Conservation (phyloP, 805 yeast species). For the Cyberlindnera euphorbiae region DNA sequence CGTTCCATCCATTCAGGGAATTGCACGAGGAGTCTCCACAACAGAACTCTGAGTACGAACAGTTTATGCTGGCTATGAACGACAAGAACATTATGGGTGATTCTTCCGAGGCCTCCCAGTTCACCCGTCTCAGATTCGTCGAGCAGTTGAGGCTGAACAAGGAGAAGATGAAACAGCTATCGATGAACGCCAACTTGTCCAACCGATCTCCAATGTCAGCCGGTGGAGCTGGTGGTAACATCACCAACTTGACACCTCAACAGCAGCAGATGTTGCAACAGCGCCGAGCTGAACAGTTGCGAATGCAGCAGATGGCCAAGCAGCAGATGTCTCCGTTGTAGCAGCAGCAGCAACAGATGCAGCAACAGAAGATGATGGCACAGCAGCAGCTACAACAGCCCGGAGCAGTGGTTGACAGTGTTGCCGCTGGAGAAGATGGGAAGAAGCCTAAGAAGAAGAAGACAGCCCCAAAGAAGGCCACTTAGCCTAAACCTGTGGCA, state of each 20-base stretch:
- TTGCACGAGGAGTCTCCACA: slow-evolving; percentile 69
- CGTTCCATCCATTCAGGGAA: slow-evolving; percentile 39
- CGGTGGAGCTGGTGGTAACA: slow-evolving; percentile 15
- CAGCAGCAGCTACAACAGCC: slow-evolving; percentile 27
- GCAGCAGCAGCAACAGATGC: slow-evolving; percentile 21
- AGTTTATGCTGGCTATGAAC: slow-evolving; percentile 70
- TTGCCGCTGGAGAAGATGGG: slow-evolving; percentile 16
- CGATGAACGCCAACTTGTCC: slow-evolving; percentile 27
- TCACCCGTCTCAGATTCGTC: slow-evolving; percentile 80
- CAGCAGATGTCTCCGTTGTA: slow-evolving; percentile 19
- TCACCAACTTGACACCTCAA: slow-evolving; percentile 22
- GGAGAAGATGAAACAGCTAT: slow-evolving; percentile 45
- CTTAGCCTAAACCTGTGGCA: slow-evolving; percentile 20
- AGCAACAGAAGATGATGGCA: slow-evolving; percentile 22
- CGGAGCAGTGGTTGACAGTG: slow-evolving; percentile 4
- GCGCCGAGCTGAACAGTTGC: slow-evolving; percentile 28
- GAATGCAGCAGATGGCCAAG: slow-evolving; percentile 24
- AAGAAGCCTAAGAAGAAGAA: slow-evolving; percentile 18
- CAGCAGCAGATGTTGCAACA: slow-evolving; percentile 28
- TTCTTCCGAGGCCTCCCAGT: slow-evolving; percentile 47
- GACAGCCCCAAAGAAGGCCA: slow-evolving; percentile 13
- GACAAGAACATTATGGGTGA: slow-evolving; percentile 38
- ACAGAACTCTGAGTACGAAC: slow-evolving; percentile 83
- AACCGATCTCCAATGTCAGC: slow-evolving; percentile 13
- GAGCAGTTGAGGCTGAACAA: slow-evolving; percentile 78